Conservation (phyloP, 2,329 filamentous ascomycete species). For the Calonectria pseudoturangicola region DNA sequence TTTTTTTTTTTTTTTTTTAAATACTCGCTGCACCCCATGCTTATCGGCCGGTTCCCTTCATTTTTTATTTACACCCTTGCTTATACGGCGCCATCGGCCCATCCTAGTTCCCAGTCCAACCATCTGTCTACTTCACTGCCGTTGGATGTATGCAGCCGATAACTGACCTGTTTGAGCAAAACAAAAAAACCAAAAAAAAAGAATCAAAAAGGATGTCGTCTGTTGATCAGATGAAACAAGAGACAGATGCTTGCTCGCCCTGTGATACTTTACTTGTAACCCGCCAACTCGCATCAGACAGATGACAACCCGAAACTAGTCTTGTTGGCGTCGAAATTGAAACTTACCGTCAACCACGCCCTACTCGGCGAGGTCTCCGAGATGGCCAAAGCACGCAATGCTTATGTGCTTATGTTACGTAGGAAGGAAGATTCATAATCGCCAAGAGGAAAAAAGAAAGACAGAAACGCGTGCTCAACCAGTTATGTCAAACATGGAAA, state of each 20-base stretch:
- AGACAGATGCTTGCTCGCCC: neutral
- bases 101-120: neutral
- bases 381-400: neutral
- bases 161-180: neutral
- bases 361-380: neutral
- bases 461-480: too few species aligned
- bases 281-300: neutral
- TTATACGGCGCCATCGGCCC: neutral
- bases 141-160: neutral
- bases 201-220: too few species aligned
- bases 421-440: neutral
- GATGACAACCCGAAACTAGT: neutral
- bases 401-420: neutral
- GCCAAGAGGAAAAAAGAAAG: too few species aligned
- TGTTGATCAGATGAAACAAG: neutral
- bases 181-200: too few species aligned
- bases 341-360: neutral
- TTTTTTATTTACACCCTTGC: neutral
- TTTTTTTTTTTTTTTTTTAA: neutral
- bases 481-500: neutral
- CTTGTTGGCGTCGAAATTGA: neutral
- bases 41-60: too few species aligned
- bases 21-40: neutral
- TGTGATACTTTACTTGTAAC: conserved; percentile 2
- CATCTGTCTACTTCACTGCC: neutral